phyloP scores from a whole-genome alignment of 441 rosid species.

The Cnidoscolus chayamansa region DNA sequence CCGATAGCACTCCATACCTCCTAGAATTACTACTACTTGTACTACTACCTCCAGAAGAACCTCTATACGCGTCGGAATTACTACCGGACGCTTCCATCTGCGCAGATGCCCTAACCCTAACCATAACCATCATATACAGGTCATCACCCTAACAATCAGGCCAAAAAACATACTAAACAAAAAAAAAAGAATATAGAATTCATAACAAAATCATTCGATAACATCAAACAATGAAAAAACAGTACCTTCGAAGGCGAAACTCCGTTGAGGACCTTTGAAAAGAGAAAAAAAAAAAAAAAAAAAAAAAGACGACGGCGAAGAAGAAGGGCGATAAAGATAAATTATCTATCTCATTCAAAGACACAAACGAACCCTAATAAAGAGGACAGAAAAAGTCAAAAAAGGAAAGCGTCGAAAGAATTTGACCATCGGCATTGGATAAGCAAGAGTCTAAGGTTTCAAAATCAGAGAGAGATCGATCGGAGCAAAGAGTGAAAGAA shows the following conservation, averaged over 20 bases:
- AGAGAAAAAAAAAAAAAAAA: not conserved
- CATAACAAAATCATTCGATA: not conserved
- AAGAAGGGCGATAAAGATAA: not conserved
- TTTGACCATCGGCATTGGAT: not conserved
- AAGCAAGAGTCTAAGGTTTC: not conserved
- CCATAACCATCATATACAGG: slow-evolving; percentile 38
- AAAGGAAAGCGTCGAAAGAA: not conserved
- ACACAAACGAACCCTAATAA: slow-evolving; percentile 20
- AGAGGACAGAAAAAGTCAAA: slow-evolving; percentile 12
- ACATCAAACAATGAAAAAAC: not conserved
- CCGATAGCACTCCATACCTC: slow-evolving; percentile 64
- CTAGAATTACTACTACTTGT: slow-evolving; percentile 34
- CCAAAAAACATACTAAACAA: slow-evolving; percentile 7
- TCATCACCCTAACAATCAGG: slow-evolving; percentile 4
- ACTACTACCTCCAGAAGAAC: slow-evolving; percentile 37
- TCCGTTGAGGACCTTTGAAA: slow-evolving; percentile 38
- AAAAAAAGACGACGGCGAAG: too few relatives aligned
- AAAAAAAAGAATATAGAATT: not conserved
- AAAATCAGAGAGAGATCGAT: slow-evolving; percentile 6
- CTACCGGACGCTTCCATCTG: slow-evolving; percentile 69
- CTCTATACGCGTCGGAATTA: slow-evolving; percentile 57
- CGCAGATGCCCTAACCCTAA: slow-evolving; percentile 53
- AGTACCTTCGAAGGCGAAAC: slow-evolving; percentile 63
- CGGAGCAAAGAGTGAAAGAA: not conserved
- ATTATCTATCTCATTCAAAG: slow-evolving; percentile 11